phyloP scores from a whole-genome alignment of 1,284 basidiomycete species.

The Ganoderma lucidum region DNA sequence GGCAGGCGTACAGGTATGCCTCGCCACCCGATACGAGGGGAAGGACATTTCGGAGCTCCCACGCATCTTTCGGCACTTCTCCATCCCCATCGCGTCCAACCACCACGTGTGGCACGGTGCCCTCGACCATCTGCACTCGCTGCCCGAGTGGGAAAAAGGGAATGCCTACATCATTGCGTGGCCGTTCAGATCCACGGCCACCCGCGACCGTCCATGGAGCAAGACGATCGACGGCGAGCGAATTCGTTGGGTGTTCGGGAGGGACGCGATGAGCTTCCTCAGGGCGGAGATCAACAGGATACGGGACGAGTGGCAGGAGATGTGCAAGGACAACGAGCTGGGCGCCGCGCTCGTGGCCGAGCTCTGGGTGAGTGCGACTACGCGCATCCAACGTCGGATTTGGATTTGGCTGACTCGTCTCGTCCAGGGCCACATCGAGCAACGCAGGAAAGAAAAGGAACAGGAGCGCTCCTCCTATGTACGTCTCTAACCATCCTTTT shows the following conservation, averaged over 20 bases:
- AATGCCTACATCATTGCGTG: neutral
- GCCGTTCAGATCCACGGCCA: neutral
- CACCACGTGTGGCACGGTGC: neutral
- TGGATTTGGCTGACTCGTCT: neutral
- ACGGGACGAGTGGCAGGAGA: neutral
- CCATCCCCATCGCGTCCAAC: neutral
- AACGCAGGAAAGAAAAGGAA: too few relatives aligned
- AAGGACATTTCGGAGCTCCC: neutral
- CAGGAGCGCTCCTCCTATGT: neutral
- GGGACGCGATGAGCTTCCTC: neutral
- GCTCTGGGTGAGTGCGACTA: neutral
- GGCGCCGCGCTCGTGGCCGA: neutral
- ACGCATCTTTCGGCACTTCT: neutral
- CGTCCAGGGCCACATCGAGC: neutral
- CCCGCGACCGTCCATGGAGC: neutral
- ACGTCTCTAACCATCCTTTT: neutral
- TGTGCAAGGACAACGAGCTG: neutral
- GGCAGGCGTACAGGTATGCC: neutral
- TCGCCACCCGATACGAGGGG: neutral
- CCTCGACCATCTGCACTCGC: neutral
- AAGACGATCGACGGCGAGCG: neutral
- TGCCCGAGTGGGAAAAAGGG: neutral
- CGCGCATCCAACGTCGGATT: neutral
- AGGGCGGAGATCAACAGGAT: neutral
- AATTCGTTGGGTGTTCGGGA: neutral